These are phyloP conservation scores for Pythium monospermum DNA, from an alignment of 352 stramenopile species.

Conservation along the genomic window DNA sequence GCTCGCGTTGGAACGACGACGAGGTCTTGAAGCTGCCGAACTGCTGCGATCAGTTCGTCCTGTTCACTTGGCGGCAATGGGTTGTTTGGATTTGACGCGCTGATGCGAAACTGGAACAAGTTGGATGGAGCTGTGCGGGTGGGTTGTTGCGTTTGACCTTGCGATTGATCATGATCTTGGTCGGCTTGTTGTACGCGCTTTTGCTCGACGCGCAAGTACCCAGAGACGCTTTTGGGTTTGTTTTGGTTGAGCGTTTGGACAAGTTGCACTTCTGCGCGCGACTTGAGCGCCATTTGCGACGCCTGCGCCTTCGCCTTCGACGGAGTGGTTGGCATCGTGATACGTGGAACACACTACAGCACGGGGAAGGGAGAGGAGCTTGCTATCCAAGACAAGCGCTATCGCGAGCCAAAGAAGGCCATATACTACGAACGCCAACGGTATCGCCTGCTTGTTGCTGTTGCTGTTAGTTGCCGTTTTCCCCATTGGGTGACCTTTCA, in stretches of 20 bases:
- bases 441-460: too few species aligned
- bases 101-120: conserved; percentile 23
- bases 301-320: conserved; percentile 1
- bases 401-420: too few species aligned
- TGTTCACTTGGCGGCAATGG: conserved; percentile 27
- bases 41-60: conserved; percentile 40
- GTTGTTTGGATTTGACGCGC: conserved; percentile 17
- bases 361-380: too few species aligned
- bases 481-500: conserved; percentile 4
- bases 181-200: conserved; percentile 23
- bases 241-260: conserved; percentile 44
- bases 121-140: conserved; percentile 5
- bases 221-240: conserved; percentile 35
- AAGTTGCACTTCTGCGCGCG: conserved; percentile 47
- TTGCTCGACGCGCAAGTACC: conserved; percentile 42
- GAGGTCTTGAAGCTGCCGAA: conserved; percentile 50
- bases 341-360: too few species aligned
- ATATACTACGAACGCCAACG: too few species aligned
- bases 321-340: too few species aligned
- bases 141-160: conserved; percentile 15
- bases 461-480: too few species aligned
- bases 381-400: too few species aligned
- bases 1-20: conserved; percentile 20
- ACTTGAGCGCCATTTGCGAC: conserved; percentile 25
- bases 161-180: too few species aligned